phyloP scores from a whole-genome alignment of 805 yeast genomes.

The Candida manassasensis region DNA sequence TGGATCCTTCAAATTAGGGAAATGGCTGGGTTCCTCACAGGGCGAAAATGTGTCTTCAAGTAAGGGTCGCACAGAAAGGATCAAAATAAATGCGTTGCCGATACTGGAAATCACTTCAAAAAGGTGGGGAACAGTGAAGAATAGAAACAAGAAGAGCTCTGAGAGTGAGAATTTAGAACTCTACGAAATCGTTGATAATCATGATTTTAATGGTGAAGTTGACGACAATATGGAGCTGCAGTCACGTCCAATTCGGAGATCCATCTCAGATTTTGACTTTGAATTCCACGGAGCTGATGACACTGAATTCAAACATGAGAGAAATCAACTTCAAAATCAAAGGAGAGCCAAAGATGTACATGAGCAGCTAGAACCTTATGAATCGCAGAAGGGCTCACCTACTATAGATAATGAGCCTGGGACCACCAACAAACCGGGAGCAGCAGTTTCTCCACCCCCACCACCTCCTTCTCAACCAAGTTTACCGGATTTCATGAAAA shows the following conservation, averaged over 20 bases:
- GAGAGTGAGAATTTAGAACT: too few species aligned
- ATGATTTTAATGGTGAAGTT: too few species aligned
- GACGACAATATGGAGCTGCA: neutral
- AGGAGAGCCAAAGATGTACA: too few species aligned
- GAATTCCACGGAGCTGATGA: neutral
- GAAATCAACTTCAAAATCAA: neutral
- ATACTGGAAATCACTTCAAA: neutral
- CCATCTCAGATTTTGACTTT: conserved; percentile 1
- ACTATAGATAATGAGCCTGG: neutral
- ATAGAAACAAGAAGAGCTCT: too few species aligned
- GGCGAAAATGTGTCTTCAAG: too few species aligned
- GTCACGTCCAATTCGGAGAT: neutral
- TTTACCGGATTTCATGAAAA: conserved; percentile 9
- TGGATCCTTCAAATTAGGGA: too few species aligned
- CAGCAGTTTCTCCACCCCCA: conserved; percentile 9
- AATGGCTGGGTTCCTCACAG: too few species aligned
- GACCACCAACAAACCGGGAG: neutral
- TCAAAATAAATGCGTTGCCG: neutral
- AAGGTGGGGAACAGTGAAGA: too few species aligned
- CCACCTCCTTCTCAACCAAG: conserved; percentile 20
- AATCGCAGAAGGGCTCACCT: neutral
- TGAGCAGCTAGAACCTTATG: neutral
- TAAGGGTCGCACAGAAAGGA: too few species aligned
- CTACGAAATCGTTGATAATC: too few species aligned
- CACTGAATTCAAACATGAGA: neutral